Evolutionary conservation across 345 rosid genomes (phyloP).

Genomic region (Heritiera littoralis): DNA sequence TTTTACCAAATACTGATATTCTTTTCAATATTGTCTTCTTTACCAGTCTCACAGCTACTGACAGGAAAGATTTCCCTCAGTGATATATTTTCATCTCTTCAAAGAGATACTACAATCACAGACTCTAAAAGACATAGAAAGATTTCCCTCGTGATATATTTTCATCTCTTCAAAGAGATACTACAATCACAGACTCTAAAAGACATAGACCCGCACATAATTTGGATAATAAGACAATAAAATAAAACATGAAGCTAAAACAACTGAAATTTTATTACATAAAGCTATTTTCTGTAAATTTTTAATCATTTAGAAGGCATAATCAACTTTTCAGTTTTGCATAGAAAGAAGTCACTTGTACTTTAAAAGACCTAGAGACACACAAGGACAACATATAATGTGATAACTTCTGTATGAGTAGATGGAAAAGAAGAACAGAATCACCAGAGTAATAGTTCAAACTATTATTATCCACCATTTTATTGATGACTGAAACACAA

Average conservation of each 20-base stretch:
- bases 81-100: background rate
- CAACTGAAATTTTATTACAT: background rate
- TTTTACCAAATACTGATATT: background rate
- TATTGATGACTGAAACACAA: background rate
- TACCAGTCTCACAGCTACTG: background rate
- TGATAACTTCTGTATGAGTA: background rate
- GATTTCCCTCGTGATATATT: background rate
- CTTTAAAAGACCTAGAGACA: background rate
- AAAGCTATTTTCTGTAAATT: background rate
- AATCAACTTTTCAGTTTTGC: background rate
- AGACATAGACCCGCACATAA: background rate
- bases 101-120: background rate
- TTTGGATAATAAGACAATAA: background rate
- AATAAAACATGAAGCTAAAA: background rate
- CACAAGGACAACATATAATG: background rate
- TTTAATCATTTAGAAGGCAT: background rate
- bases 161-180: background rate
- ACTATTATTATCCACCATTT: background rate
- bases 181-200: background rate
- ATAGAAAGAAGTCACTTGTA: background rate
- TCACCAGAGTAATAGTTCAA: background rate
- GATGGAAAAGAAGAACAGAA: constrained; percentile 3
- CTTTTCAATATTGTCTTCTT: background rate
- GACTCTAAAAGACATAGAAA: background rate
- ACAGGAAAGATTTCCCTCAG: background rate